phyloP scores from a whole-genome alignment of 495 filamentous ascomycete species.

The Evernia prunastri region DNA sequence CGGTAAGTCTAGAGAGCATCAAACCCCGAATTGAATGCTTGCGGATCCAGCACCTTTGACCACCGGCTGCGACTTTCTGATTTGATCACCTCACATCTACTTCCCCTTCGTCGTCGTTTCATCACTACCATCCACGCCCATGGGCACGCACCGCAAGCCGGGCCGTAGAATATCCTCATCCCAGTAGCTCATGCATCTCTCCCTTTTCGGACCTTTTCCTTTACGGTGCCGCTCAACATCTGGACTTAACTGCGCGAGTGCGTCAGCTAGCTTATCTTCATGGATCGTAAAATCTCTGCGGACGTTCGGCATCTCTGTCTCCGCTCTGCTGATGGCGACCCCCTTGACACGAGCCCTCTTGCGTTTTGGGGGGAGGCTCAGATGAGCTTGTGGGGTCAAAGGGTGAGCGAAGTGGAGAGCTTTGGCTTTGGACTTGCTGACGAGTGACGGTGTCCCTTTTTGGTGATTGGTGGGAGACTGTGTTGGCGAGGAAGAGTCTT shows the following conservation, averaged over 20 bases:
- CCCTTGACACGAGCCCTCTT: constrained; percentile 9
- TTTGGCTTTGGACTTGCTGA: neutral
- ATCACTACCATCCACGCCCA: neutral
- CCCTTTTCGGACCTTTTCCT: constrained; percentile 21
- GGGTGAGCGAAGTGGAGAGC: constrained; percentile 7
- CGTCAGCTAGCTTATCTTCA: constrained; percentile 12
- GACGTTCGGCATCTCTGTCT: neutral
- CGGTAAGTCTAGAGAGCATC: neutral
- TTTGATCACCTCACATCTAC: constrained; percentile 7
- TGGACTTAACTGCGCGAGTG: constrained; percentile 21
- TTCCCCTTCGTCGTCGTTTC: constrained; percentile 2
- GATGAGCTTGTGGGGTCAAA: constrained; percentile 11
- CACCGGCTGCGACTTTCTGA: constrained; percentile 13
- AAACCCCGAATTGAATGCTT: constrained; percentile 15
- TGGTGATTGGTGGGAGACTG: neutral
- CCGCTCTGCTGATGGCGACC: neutral
- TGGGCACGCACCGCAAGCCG: neutral
- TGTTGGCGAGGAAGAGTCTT: neutral
- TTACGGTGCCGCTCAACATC: constrained; percentile 22
- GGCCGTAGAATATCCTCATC: constrained; percentile 22
- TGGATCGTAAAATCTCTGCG: constrained; percentile 16
- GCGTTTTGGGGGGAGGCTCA: constrained; percentile 14
- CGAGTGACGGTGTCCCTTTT: constrained; percentile 8
- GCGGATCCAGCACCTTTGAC: constrained; percentile 11
- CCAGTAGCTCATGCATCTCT: constrained; percentile 26